Evolutionary conservation across 768 basidiomycete genomes (phyloP).

Genomic region (Tulasnella sp.): DNA sequence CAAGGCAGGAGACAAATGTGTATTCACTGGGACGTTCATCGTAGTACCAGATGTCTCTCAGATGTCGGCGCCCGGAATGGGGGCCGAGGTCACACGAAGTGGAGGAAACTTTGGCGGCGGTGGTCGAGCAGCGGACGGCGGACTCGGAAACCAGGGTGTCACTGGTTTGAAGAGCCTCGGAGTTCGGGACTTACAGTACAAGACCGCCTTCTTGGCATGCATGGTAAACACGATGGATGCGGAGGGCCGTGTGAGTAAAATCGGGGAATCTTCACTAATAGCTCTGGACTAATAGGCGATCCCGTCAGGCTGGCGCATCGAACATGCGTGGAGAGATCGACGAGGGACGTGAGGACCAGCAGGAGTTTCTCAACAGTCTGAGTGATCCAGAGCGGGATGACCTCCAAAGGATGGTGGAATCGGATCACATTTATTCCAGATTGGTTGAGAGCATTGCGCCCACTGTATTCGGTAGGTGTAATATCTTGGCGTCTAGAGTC

Average conservation of each 20-base stretch:
- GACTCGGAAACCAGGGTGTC: conserved; percentile 49
- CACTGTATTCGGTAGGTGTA: conserved; percentile 68
- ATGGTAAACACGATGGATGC: conserved; percentile 86
- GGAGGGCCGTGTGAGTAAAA: conserved; percentile 50
- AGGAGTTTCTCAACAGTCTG: conserved; percentile 77
- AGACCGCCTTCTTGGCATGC: conserved; percentile 95
- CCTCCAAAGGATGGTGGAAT: conserved; percentile 85
- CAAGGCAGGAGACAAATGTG: conserved; percentile 97
- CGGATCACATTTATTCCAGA: conserved; percentile 88
- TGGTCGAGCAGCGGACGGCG: conserved; percentile 54
- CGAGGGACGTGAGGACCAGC: conserved; percentile 55
- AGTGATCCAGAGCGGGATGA: conserved; percentile 94
- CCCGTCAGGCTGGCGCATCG: conserved; percentile 50
- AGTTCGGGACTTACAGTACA: conserved; percentile 92
- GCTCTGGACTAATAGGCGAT: background rate
- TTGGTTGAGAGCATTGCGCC: conserved; percentile 93
- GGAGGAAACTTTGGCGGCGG: conserved; percentile 43
- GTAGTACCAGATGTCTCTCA: conserved; percentile 98
- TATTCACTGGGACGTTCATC: conserved; percentile 96
- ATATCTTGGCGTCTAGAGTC: background rate
- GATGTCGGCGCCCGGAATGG: conserved; percentile 88
- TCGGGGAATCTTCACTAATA: background rate
- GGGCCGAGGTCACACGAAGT: conserved; percentile 83
- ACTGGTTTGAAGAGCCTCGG: conserved; percentile 90
- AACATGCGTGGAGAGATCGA: conserved; percentile 88